A percentile compares a stretch with the other conserved stretches of the same genome.
Conservation (phyloP, 371 early-diverging fungal species). For the Batrachochytrium dendrobatidis region DNA sequence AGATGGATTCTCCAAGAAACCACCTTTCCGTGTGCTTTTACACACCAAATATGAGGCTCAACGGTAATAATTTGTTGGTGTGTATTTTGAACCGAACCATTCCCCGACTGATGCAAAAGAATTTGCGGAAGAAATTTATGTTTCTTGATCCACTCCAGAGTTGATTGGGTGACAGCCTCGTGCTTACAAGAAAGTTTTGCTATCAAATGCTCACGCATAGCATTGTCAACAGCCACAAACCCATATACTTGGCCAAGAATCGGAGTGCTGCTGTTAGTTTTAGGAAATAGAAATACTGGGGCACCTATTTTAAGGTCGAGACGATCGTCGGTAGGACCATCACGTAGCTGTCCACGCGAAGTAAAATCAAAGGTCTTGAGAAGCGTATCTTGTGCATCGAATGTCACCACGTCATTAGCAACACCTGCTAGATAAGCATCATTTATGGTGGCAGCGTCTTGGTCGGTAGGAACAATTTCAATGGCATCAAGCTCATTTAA, state of each 20-base stretch:
- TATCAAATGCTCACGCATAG: background rate
- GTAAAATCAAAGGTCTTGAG: constrained; percentile 15
- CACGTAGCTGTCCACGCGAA: constrained; percentile 9
- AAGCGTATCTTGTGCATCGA: constrained; percentile 8
- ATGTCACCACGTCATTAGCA: background rate
- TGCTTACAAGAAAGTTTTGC: background rate
- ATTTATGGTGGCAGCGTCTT: background rate
- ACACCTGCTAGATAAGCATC: background rate
- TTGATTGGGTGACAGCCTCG: background rate
- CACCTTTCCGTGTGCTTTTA: background rate
- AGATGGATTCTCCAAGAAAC: constrained; percentile 13
- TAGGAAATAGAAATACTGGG: constrained; percentile 1
- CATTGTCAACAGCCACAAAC: background rate
- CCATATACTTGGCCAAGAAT: background rate
- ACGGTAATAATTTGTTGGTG: background rate
- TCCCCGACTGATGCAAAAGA: background rate
- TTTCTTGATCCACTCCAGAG: background rate
- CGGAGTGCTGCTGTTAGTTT: background rate
- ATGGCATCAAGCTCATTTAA: too few relatives aligned
- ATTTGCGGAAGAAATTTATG: background rate
- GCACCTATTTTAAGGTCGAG: constrained; percentile 4
- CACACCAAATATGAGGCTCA: constrained; percentile 4
- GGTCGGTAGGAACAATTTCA: background rate
- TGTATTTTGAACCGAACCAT: background rate
- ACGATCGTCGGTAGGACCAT: constrained; percentile 7